These are phyloP conservation scores for Rhodotorula diobovata DNA, from an alignment of 768 basidiomycete genomes.

Conservation along the genomic window DNA sequence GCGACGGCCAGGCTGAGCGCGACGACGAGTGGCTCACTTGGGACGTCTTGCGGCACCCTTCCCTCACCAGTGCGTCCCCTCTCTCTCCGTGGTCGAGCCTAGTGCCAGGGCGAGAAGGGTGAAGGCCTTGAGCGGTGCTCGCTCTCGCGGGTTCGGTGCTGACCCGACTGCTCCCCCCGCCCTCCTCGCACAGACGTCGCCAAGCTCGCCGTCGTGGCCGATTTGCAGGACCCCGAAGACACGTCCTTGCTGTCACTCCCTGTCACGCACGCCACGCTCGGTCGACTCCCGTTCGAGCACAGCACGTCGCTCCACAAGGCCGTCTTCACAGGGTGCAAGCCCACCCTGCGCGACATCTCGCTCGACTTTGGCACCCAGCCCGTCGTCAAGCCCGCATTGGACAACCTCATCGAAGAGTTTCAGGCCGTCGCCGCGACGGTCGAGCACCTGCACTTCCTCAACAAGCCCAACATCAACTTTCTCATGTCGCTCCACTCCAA, in stretches of 20 bases:
- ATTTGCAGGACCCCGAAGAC: conserved; percentile 24
- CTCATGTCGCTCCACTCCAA: conserved; percentile 34
- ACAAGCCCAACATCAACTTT: conserved; percentile 34
- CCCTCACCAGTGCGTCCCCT: conserved; percentile 3
- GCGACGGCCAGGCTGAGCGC: conserved; percentile 26
- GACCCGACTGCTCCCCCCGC: too few relatives aligned
- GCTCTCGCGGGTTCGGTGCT: too few relatives aligned
- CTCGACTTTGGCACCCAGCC: conserved; percentile 15
- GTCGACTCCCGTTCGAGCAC: conserved; percentile 19
- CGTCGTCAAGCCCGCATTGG: conserved; percentile 12
- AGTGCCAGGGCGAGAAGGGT: too few relatives aligned
- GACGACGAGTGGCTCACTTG: conserved; percentile 32
- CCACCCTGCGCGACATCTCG: conserved; percentile 15
- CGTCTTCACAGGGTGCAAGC: conserved; percentile 24
- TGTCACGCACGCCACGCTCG: conserved; percentile 16
- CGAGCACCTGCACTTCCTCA: conserved; percentile 28
- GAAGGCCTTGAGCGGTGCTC: too few relatives aligned
- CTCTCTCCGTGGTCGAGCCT: neutral
- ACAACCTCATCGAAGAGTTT: conserved; percentile 29
- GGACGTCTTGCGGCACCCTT: conserved; percentile 31
- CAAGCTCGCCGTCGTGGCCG: conserved; percentile 20
- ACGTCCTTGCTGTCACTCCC: conserved; percentile 13
- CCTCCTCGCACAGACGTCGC: conserved; percentile 10
- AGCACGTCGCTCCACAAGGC: conserved; percentile 14
- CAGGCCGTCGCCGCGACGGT: conserved; percentile 22